Conservation (phyloP, 2,329 filamentous ascomycete genomes). For the Fusarium stilboides region DNA sequence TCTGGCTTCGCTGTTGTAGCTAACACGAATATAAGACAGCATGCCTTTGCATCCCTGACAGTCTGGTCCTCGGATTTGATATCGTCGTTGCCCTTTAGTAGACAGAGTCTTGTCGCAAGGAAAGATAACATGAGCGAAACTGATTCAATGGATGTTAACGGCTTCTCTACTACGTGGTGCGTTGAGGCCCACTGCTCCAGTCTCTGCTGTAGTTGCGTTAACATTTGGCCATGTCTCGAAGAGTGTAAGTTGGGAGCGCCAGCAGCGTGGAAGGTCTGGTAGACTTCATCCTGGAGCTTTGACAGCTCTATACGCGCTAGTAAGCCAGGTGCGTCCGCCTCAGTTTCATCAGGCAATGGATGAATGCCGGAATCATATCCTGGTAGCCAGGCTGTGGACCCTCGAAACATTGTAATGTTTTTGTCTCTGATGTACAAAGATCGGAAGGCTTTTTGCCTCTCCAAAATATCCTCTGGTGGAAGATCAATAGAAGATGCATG, state of each 20-base stretch:
- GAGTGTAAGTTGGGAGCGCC: conserved; percentile 22
- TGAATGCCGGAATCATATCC: conserved; percentile 34
- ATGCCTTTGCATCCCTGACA: conserved; percentile 43
- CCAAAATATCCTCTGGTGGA: conserved; percentile 29
- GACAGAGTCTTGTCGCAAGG: conserved; percentile 44
- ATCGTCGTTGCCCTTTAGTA: conserved; percentile 26
- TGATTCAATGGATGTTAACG: conserved; percentile 21
- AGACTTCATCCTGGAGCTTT: conserved; percentile 46
- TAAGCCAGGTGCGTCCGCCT: conserved; percentile 11
- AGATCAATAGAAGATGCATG: conserved; percentile 21
- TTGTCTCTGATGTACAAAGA: conserved; percentile 49
- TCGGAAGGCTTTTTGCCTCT: conserved; percentile 45
- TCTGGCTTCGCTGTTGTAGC: conserved; percentile 41
- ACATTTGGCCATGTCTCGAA: conserved; percentile 18
- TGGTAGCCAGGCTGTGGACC: conserved; percentile 42
- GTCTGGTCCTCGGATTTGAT: conserved; percentile 8
- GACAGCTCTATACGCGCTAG: conserved; percentile 44
- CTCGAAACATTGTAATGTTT: conserved; percentile 43
- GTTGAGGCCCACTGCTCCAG: conserved; percentile 44
- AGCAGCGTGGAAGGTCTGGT: conserved; percentile 33
- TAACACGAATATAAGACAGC: conserved; percentile 44
- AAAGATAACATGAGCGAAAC: conserved; percentile 40
- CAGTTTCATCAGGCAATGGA: conserved; percentile 10
- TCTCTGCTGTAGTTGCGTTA: conserved; percentile 37
- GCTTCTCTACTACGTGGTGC: conserved; percentile 33